Base-by-base conservation (phyloP, 2,329 filamentous ascomycete species). In the Penicillium sp. region DNA sequence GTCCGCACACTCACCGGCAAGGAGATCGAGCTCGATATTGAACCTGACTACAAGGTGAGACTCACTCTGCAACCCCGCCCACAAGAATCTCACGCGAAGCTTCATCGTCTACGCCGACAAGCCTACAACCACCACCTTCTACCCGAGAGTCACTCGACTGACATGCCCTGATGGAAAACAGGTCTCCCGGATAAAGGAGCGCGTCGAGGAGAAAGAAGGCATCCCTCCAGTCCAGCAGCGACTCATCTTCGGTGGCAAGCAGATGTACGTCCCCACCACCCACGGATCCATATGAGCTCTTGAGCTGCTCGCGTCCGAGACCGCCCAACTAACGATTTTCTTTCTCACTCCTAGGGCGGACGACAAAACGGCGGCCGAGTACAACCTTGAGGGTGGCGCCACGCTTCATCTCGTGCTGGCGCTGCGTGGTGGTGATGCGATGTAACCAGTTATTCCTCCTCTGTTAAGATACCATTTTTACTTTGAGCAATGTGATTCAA, bases 21-120 rank as follows among this genome's bases (percentile, higher is more conserved):
- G 83, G 92, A 99, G 81, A 98, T 98, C 77, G 94, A 98, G 84
- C 87, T 99, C 71, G 93, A 98, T 74, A 96, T 99, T 75, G 95
- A 98, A 82, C 84, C 87, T 54, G 89, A 92, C 73, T 96, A 96
- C 85, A 96, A 93, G 85, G 93, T 96, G 49, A 60, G 55, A 69
- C 55, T 53, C 22, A 18, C 18, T n/a, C 50, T 33, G 43, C 46
- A 18, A 41, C 13, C 39, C n/a, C 35, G 41, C 36, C 16, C 37
- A 40, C 33, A 37, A 19, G 37, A 24, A 44, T 43, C 14, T 6
- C 37, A 18, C 33, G 40, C 33, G 35, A 52, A 11, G 18, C 39
- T n/a, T 46, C 18, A 22, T 31, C n/a, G 31, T 39, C 13, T 9
- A 7, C 6, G 16, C 24, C 13, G 40, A 24, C n/a, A 31, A 44